Conservation (phyloP, 228 moss, liverwort and hornwort genomes). For the Sphagnum fallax region DNA sequence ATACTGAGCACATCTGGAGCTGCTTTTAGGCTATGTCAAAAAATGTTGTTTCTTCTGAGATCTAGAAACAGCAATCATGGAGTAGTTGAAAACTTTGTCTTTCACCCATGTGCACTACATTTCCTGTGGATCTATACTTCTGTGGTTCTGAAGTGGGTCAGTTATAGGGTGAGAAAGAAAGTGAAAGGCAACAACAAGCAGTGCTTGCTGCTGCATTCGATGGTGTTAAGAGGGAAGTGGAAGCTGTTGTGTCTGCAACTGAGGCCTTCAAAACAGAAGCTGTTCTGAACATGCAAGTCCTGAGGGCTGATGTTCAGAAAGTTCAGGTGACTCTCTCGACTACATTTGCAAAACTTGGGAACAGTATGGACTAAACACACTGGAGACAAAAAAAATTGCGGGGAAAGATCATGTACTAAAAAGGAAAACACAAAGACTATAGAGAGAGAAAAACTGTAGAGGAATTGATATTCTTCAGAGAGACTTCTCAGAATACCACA, state of each 20-base stretch:
- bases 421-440: neutral
- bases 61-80: too few relatives aligned
- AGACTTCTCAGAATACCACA: too few relatives aligned
- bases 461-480: neutral
- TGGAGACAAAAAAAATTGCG: neutral
- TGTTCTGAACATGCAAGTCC: constrained; percentile 26
- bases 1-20: too few relatives aligned
- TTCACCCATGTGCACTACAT: too few relatives aligned
- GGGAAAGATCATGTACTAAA: neutral
- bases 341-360: neutral
- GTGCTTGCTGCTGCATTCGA: constrained; percentile 27
- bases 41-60: too few relatives aligned
- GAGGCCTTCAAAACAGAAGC: constrained; percentile 34
- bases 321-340: constrained; percentile 15
- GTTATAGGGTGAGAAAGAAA: constrained; percentile 27
- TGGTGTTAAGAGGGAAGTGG: constrained; percentile 34
- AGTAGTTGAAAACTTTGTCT: too few relatives aligned
- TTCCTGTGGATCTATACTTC: too few relatives aligned
- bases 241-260: constrained; percentile 15
- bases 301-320: constrained; percentile 34
- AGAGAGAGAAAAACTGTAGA: neutral
- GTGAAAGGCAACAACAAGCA: constrained; percentile 24
- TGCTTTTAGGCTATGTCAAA: too few relatives aligned
- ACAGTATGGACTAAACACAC: neutral
- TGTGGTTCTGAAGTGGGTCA: too few relatives aligned